Evolutionary conservation across 192 early-diverging fungal genomes (phyloP).

Genomic region (Chytriomyces sp.): DNA sequence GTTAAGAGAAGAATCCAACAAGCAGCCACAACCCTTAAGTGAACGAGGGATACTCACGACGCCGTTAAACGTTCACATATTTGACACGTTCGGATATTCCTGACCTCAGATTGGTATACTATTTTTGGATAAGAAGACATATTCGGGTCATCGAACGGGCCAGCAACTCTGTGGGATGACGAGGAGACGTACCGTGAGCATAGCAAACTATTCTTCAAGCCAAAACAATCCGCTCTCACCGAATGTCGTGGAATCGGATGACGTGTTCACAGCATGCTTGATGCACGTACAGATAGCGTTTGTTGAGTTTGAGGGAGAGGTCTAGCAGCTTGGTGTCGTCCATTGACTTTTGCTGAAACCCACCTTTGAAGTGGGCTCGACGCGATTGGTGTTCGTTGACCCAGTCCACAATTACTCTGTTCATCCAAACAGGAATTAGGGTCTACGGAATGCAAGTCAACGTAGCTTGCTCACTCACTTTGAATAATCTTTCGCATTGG

Average conservation of each 20-base stretch:
- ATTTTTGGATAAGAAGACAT: not conserved
- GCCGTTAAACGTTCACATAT: not conserved
- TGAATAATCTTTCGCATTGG: conserved; percentile 67
- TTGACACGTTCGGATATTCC: conserved; percentile 7
- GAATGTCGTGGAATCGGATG: conserved; percentile 65
- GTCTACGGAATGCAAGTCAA: not conserved
- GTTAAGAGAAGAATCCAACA: not conserved
- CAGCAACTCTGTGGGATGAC: not conserved
- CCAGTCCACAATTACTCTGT: conserved; percentile 74
- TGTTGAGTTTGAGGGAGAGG: conserved; percentile 62
- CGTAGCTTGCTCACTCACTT: conserved; percentile 35
- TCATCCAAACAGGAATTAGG: not conserved
- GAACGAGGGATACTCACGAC: not conserved
- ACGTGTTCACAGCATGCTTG: conserved; percentile 81
- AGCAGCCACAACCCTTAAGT: not conserved
- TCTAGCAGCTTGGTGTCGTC: conserved; percentile 62
- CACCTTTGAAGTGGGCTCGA: conserved; percentile 34
- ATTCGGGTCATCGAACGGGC: not conserved
- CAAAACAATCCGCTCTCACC: conserved; percentile 45
- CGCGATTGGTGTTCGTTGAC: conserved; percentile 53
- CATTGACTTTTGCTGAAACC: conserved; percentile 38
- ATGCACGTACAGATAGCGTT: conserved; percentile 74
- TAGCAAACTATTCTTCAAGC: too few species aligned
- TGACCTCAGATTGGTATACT: not conserved
- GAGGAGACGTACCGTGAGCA: not conserved